Evolutionary conservation across 2,329 filamentous ascomycete species (phyloP).

Genomic region (Fonsecaea erecta): DNA sequence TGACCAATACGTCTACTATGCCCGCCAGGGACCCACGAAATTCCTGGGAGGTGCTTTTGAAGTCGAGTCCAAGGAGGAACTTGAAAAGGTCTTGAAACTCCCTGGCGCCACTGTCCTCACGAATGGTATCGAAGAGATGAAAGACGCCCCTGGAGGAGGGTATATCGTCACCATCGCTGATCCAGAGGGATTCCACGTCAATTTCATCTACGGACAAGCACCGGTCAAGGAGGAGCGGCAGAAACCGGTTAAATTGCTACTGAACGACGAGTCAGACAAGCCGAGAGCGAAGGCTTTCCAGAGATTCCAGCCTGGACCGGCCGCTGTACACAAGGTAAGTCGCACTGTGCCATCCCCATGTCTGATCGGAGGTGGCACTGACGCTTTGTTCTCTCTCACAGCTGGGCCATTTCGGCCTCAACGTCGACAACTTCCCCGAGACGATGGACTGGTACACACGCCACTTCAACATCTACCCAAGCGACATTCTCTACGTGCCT

Average conservation of each 20-base stretch:
- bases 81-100: constrained; percentile 44
- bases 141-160: constrained; percentile 38
- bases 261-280: constrained; percentile 47
- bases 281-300: constrained; percentile 47
- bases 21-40: constrained; percentile 46
- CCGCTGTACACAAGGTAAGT: constrained; percentile 52
- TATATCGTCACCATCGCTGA: constrained; percentile 37
- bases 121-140: constrained; percentile 37
- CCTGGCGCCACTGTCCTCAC: constrained; percentile 30
- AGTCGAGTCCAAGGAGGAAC: constrained; percentile 50
- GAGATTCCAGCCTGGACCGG: constrained; percentile 53
- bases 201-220: constrained; percentile 38
- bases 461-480: constrained; percentile 54
- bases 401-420: constrained; percentile 55
- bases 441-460: constrained; percentile 52
- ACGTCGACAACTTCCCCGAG: constrained; percentile 45
- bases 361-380: neutral
- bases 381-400: constrained; percentile 6
- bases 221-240: constrained; percentile 28
- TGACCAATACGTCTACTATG: constrained; percentile 53
- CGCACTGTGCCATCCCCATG: neutral
- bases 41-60: constrained; percentile 52
- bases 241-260: constrained; percentile 41
- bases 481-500: constrained; percentile 50
- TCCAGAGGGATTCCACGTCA: constrained; percentile 39